Conservation (phyloP, 2,329 filamentous ascomycete species). For the Botryotinia convoluta region DNA sequence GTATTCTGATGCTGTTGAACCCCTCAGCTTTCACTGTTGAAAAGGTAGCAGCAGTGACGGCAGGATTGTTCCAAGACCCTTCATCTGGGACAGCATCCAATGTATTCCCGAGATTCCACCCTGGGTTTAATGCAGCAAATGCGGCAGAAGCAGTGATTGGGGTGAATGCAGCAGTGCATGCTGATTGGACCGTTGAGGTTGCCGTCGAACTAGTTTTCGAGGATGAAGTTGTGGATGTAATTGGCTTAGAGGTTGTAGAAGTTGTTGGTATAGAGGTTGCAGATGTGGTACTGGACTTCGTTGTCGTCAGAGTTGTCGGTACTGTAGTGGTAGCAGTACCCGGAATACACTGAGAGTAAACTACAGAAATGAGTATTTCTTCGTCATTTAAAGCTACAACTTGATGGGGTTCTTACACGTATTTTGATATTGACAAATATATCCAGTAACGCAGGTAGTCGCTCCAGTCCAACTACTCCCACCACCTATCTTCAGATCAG, state of each 20-base stretch:
- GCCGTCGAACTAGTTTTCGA: conserved; percentile 1
- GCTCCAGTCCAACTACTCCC: conserved; percentile 12
- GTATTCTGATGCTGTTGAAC: conserved; percentile 57
- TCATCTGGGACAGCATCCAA: conserved; percentile 56
- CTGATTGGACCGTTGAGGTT: conserved; percentile 12
- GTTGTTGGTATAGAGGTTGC: conserved; percentile 11
- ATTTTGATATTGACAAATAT: conserved; percentile 17
- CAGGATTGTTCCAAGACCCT: conserved; percentile 57
- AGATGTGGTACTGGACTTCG: neutral
- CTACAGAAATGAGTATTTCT: conserved; percentile 13
- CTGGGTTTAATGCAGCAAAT: conserved; percentile 50
- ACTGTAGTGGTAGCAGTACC: conserved; percentile 5
- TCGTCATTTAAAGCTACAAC: neutral
- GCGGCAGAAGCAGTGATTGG: conserved; percentile 31
- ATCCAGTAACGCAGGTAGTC: conserved; percentile 18
- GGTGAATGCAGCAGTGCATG: conserved; percentile 28
- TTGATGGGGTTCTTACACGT: conserved; percentile 7
- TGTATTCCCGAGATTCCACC: conserved; percentile 61
- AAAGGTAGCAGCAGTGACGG: conserved; percentile 50
- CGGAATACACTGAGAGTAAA: conserved; percentile 23
- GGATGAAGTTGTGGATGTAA: conserved; percentile 5
- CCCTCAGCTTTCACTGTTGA: conserved; percentile 51
- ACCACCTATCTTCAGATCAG: conserved; percentile 12
- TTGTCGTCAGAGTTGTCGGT: conserved; percentile 9
- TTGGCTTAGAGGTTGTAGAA: conserved; percentile 8